Percentiles rank a stretch among this genome's conserved stretches.
Evolutionary conservation across 192 early-diverging fungal species (phyloP).

Genomic region (Jimgerdemannia flammicorona): DNA sequence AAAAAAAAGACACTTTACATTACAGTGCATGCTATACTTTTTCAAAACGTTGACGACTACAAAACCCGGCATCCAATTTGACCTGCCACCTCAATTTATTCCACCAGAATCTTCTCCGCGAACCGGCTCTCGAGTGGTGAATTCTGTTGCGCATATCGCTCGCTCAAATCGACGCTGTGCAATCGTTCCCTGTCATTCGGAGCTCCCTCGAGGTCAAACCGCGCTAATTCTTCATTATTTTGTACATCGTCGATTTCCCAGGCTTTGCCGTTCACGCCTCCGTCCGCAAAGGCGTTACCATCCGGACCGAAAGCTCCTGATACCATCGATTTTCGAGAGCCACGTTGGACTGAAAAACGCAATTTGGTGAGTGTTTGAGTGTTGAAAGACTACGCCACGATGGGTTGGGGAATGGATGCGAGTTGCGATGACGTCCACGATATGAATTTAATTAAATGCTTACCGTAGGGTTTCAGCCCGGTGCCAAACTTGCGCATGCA

Average conservation of each 20-base stretch:
- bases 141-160: not conserved
- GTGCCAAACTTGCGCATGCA: constrained; percentile 30
- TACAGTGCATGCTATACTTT: no score
- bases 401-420: not conserved
- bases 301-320: not conserved
- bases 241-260: not conserved
- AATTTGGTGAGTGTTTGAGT: no score
- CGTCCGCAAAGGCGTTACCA: not conserved
- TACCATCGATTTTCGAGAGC: not conserved
- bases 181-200: not conserved
- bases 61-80: no score
- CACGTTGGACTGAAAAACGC: not conserved
- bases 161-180: not conserved
- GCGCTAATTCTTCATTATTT: not conserved
- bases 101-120: no score
- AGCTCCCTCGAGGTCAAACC: not conserved
- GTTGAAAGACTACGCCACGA: not conserved
- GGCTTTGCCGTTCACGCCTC: not conserved
- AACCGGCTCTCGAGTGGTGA: no score
- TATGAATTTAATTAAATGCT: not conserved
- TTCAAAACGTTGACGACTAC: no score
- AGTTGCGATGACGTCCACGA: not conserved
- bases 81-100: no score
- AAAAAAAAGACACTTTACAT: no score
- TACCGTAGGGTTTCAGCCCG: constrained; percentile 30